phyloP scores from a whole-genome alignment of 768 basidiomycete genomes.

The Hygrocybe coccinea region DNA sequence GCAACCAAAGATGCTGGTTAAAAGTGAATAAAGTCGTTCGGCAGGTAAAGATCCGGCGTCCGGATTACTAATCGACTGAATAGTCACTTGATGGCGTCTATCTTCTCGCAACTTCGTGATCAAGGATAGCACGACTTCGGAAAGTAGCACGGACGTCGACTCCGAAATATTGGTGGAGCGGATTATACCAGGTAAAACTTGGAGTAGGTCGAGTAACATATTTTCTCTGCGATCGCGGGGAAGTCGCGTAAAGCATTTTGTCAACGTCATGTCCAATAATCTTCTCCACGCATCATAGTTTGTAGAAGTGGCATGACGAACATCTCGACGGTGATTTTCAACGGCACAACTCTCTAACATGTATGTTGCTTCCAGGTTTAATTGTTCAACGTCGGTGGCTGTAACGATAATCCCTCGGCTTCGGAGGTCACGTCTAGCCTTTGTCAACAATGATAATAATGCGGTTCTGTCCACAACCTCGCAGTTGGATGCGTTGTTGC shows the following conservation, averaged over 20 bases:
- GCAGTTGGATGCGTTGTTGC: slow-evolving; percentile 66
- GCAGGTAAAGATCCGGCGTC: slow-evolving; percentile 69
- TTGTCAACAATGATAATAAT: slow-evolving; percentile 62
- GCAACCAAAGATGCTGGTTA: slow-evolving; percentile 70
- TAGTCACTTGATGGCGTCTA: slow-evolving; percentile 59
- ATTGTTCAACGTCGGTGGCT: slow-evolving; percentile 56
- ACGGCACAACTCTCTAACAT: slow-evolving; percentile 79
- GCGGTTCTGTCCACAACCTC: slow-evolving; percentile 76
- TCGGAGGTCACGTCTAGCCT: slow-evolving; percentile 57
- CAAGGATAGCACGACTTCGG: slow-evolving; percentile 74
- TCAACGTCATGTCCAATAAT: slow-evolving; percentile 77
- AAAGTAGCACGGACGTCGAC: slow-evolving; percentile 73
- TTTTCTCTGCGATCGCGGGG: slow-evolving; percentile 80
- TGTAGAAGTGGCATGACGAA: slow-evolving; percentile 61
- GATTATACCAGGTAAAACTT: slow-evolving; percentile 69
- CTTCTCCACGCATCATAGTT: slow-evolving; percentile 84
- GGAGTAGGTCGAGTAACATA: slow-evolving; percentile 85
- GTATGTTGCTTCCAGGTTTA: slow-evolving; percentile 65
- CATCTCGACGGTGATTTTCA: slow-evolving; percentile 84
- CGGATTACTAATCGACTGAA: slow-evolving; percentile 63
- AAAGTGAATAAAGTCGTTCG: slow-evolving; percentile 70
- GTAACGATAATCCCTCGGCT: slow-evolving; percentile 63
- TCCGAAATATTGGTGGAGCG: slow-evolving; percentile 62
- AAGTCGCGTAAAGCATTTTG: slow-evolving; percentile 80
- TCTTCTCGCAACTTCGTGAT: slow-evolving; percentile 89